These are phyloP conservation scores for Ulota crispa DNA, from an alignment of 225 moss, liverwort and hornwort genomes.

Conservation along the genomic window DNA sequence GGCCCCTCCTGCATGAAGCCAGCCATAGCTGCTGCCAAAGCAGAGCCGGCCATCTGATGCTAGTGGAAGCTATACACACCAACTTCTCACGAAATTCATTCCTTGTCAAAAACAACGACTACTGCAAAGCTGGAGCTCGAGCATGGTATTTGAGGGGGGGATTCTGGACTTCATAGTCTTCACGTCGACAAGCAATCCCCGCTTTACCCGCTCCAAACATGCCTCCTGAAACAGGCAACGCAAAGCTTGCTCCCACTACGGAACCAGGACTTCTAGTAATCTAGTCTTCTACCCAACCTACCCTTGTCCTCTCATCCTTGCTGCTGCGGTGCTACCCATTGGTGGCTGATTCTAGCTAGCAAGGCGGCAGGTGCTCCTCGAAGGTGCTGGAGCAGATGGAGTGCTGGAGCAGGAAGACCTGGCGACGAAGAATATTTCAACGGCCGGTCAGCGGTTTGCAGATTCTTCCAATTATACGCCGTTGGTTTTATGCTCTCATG, in stretches of 20 bases:
- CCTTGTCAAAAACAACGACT: not conserved
- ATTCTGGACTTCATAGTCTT: not conserved
- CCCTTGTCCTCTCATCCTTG: not conserved
- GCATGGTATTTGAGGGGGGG: slow-evolving; percentile 19
- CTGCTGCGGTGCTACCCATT: not conserved
- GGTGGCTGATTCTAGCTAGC: not conserved
- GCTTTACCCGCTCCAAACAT: slow-evolving; percentile 29
- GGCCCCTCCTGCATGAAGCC: slow-evolving; percentile 17
- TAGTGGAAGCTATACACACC: not conserved
- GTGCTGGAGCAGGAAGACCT: too few species aligned
- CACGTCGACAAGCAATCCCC: slow-evolving; percentile 6
- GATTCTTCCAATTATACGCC: slow-evolving; percentile 1
- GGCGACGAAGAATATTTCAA: not conserved
- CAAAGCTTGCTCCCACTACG: not conserved
- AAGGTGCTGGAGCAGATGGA: not conserved
- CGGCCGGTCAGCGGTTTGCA: not conserved
- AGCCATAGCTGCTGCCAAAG: not conserved
- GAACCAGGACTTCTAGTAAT: too few species aligned
- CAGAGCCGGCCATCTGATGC: not conserved
- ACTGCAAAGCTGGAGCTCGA: not conserved
- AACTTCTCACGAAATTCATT: not conserved
- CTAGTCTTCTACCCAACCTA: too few species aligned
- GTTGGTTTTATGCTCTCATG: not conserved
- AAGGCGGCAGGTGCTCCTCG: not conserved
- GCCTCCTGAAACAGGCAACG: slow-evolving; percentile 4